Base-by-base conservation (phyloP, 2,329 filamentous ascomycete genomes). In the Cryphonectria parasitica region DNA sequence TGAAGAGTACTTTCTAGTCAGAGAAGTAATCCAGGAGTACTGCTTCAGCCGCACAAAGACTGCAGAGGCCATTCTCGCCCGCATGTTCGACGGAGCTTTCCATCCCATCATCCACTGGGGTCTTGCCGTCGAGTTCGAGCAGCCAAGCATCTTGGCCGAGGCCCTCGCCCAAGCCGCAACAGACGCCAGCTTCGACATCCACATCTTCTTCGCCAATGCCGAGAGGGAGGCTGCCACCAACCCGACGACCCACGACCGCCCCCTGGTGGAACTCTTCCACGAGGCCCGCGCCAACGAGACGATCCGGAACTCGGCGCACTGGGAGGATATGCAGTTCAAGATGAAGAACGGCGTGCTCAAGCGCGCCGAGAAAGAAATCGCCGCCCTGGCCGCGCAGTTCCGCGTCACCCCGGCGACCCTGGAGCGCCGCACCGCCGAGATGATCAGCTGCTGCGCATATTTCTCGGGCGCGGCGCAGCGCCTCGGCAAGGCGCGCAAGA, bases 41-140 rank as follows among this genome's bases (percentile, higher is more conserved):
- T 58, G 91, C 0, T 91, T 93, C 76, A 80, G 83, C 2, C 83
- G 83, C 3, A 86, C 87, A 71, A 82, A 85, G 52, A 76, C 82
- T 66, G 87, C 90, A 1, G 86, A 92, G 71, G 83, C 83, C 67
- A 83, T 93, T 82, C 78, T 92, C 0, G 83, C 81, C 0, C 82
- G 88, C 25, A 69, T 75, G 68, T 75, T 70, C 74, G 72, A 77
- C 84, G 88, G 90, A 1, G 85, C 90, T 66, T 79, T 90, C 7
- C 91, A 93, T 74, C 90, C 90, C 0, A 78, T 92, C 22, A 92
- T 93, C 69, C 90, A 92, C 74, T 82, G 92, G 1, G 90, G 90
- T 0, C 90, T 92, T 70, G 91, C 88, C 0, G 77, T 93, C 61
- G 90, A 93, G 76, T 92, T 92, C 75, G 79, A 87, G 10, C 90